Conservation (phyloP, 805 yeast genomes). For the Yamadazyma takamatsuzukensis region DNA sequence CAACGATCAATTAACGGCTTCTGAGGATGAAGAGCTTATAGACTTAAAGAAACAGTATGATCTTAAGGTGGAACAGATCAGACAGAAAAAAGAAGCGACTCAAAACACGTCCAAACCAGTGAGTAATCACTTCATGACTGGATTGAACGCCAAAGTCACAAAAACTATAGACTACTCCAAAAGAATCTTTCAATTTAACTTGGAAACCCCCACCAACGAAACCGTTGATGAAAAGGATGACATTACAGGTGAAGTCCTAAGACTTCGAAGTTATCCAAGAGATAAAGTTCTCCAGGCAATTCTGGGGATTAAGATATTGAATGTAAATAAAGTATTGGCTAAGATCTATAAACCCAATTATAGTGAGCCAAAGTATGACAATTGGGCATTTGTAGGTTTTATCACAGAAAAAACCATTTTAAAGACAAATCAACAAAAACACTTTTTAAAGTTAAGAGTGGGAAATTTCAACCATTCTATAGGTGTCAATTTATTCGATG, state of each 20-base stretch:
- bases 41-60: slow-evolving; percentile 38
- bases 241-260: slow-evolving; percentile 14
- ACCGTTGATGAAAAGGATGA: slow-evolving; percentile 19
- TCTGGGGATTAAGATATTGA: slow-evolving; percentile 49
- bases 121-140: slow-evolving; percentile 3
- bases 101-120: slow-evolving; percentile 7
- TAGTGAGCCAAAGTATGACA: slow-evolving; percentile 63
- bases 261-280: slow-evolving; percentile 45
- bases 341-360: slow-evolving; percentile 68
- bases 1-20: slow-evolving; percentile 33
- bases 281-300: slow-evolving; percentile 35
- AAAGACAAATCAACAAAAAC: slow-evolving; percentile 39
- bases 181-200: slow-evolving; percentile 23
- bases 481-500: slow-evolving; percentile 60
- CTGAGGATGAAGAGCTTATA: slow-evolving; percentile 34
- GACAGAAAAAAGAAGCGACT: slow-evolving; percentile 9
- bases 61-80: slow-evolving; percentile 18
- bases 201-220: not conserved
- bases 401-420: slow-evolving; percentile 55
- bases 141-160: slow-evolving; percentile 1
- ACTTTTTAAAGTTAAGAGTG: slow-evolving; percentile 58
- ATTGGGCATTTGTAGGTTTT: slow-evolving; percentile 80
- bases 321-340: slow-evolving; percentile 58
- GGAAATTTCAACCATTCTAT: slow-evolving; percentile 66
- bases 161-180: slow-evolving; percentile 18